A percentile compares a stretch with the other conserved stretches of the same genome.
These are phyloP conservation scores for Pestalotiopsis sp. DNA, from an alignment of 2,329 filamentous ascomycete genomes.

Conservation along the genomic window DNA sequence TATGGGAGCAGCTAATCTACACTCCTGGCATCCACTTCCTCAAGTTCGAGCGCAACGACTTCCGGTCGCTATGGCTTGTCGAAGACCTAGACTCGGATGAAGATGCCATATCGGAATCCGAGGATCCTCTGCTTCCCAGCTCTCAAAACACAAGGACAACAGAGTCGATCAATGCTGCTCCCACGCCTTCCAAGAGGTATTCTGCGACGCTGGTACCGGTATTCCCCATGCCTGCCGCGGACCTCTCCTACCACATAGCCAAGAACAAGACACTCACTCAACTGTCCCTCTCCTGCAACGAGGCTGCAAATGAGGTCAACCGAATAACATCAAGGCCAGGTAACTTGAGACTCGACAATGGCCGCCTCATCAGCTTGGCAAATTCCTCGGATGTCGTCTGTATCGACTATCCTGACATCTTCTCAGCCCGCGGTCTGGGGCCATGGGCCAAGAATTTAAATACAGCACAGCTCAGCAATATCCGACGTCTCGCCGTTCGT, in stretches of 20 bases:
- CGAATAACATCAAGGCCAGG: conserved; percentile 21
- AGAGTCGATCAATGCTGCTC: not conserved
- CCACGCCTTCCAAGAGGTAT: conserved; percentile 9
- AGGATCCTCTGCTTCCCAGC: not conserved
- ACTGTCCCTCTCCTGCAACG: conserved; percentile 26
- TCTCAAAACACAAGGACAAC: not conserved
- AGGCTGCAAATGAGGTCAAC: conserved; percentile 23
- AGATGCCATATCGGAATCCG: conserved; percentile 12
- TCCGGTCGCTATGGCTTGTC: conserved; percentile 9
- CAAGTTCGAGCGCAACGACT: conserved; percentile 22
- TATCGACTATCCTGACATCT: conserved; percentile 31
- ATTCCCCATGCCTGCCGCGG: conserved; percentile 24
- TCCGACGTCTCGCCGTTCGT: conserved; percentile 44
- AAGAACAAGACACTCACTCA: conserved; percentile 25
- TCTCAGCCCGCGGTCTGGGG: conserved; percentile 19
- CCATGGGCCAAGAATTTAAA: conserved; percentile 28
- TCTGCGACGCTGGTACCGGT: conserved; percentile 24
- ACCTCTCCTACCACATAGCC: conserved; percentile 31
- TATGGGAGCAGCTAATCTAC: conserved; percentile 30
- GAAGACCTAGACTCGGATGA: conserved; percentile 13
- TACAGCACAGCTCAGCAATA: conserved; percentile 28
- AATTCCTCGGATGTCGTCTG: conserved; percentile 31
- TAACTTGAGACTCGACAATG: conserved; percentile 26
- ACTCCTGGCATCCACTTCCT: conserved; percentile 35
- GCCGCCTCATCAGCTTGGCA: conserved; percentile 26